A percentile compares a stretch with the other conserved stretches of the same genome.
These are phyloP conservation scores for Epichloe amarillans DNA, from an alignment of 2,329 filamentous ascomycete species.

Conservation along the genomic window DNA sequence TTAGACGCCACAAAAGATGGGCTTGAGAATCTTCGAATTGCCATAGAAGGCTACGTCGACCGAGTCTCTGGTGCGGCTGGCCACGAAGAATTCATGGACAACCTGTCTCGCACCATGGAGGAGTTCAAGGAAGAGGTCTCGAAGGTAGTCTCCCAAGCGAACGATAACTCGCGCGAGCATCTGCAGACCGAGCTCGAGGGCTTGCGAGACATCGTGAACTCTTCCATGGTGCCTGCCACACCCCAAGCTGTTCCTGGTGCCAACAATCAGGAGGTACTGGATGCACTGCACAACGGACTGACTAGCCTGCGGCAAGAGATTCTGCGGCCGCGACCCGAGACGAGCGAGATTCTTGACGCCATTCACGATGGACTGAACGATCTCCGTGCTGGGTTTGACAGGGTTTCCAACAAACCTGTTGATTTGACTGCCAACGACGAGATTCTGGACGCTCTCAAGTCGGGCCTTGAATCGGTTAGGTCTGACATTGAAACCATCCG, in stretches of 20 bases:
- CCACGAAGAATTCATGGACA: slow-evolving; percentile 68
- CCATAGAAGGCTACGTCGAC: slow-evolving; percentile 74
- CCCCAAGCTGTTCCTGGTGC: slow-evolving; percentile 23
- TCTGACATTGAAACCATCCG: slow-evolving; percentile 68
- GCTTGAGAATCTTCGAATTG: slow-evolving; percentile 62
- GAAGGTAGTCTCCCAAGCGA: slow-evolving; percentile 38
- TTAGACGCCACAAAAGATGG: slow-evolving; percentile 81
- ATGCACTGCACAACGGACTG: slow-evolving; percentile 57
- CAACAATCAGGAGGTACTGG: slow-evolving; percentile 53
- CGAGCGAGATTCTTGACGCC: slow-evolving; percentile 78
- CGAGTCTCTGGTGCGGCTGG: slow-evolving; percentile 53
- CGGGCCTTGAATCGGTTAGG: slow-evolving; percentile 63
- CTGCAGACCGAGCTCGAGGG: slow-evolving; percentile 75
- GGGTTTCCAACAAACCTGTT: slow-evolving; percentile 61
- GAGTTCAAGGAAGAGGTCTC: slow-evolving; percentile 54
- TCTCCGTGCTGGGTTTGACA: slow-evolving; percentile 64
- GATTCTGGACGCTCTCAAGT: slow-evolving; percentile 74
- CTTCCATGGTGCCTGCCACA: slow-evolving; percentile 47
- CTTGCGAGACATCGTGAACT: slow-evolving; percentile 64
- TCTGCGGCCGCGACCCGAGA: slow-evolving; percentile 52
- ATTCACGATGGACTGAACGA: slow-evolving; percentile 77
- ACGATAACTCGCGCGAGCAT: slow-evolving; percentile 42
- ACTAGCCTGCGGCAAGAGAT: slow-evolving; percentile 65
- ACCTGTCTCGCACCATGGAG: slow-evolving; percentile 51
- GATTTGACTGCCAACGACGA: slow-evolving; percentile 81